These are phyloP conservation scores for Nicotiana obtusifolia DNA, from an alignment of 257 asterid genomes.

Conservation along the genomic window DNA sequence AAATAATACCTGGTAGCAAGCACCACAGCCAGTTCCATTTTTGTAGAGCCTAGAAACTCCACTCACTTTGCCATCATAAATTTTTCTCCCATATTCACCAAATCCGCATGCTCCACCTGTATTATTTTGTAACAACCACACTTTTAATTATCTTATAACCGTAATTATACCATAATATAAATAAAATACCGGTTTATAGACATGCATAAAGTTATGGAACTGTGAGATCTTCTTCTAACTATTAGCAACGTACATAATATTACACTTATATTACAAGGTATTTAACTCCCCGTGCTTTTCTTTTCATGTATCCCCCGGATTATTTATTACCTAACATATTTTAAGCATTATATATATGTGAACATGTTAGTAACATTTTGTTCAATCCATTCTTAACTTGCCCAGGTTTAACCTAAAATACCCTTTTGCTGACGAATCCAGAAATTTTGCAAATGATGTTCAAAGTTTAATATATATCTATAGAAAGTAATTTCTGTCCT, in stretches of 20 bases:
- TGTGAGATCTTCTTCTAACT: no score
- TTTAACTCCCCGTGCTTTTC: no score
- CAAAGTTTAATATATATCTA: no score
- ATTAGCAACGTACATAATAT: no score
- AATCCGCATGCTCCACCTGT: slow-evolving; percentile 85
- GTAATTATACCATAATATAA: not conserved
- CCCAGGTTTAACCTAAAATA: not conserved
- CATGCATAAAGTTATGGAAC: no score
- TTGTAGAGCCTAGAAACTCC: slow-evolving; percentile 68
- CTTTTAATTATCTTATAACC: not conserved
- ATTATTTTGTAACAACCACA: not conserved
- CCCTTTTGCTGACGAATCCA: not conserved
- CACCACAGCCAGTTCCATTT: slow-evolving; percentile 81
- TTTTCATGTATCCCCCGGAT: no score
- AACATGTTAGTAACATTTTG: not conserved
- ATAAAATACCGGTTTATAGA: no score
- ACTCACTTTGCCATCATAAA: slow-evolving; percentile 52
- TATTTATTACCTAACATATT: not conserved
- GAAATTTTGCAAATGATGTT: no score
- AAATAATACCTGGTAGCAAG: slow-evolving; percentile 63
- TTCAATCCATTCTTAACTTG: not conserved
- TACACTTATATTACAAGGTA: no score
- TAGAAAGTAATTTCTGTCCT: no score
- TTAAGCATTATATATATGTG: not conserved
- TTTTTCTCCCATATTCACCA: slow-evolving; percentile 64